Evolutionary conservation across 768 basidiomycete genomes (phyloP).

Genomic region (Russula sp.): DNA sequence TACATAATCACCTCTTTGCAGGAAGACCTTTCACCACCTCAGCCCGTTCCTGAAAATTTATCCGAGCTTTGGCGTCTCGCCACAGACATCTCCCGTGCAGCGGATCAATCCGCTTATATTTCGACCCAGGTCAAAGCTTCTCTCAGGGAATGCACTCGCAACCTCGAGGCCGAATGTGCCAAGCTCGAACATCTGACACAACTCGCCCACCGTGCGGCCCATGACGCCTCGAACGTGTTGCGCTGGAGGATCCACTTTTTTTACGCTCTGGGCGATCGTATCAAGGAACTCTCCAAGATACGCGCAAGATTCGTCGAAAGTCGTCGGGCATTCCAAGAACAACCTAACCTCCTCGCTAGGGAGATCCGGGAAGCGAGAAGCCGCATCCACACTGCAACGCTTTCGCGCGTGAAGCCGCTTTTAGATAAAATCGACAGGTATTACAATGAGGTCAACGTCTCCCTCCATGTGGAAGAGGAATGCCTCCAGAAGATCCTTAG

Average conservation of each 20-base stretch:
- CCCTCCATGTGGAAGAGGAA: constrained; percentile 9
- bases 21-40: neutral
- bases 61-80: constrained; percentile 11
- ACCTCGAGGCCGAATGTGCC: constrained; percentile 19
- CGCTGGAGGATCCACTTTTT: constrained; percentile 17
- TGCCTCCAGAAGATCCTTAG: constrained; percentile 9
- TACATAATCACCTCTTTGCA: neutral
- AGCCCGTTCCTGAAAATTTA: constrained; percentile 12
- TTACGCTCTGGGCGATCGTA: constrained; percentile 1
- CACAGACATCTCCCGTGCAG: neutral
- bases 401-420: constrained; percentile 6
- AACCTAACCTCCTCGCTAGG: constrained; percentile 2
- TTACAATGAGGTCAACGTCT: constrained; percentile 17
- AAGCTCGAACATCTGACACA: neutral
- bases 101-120: neutral
- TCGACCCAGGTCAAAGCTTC: neutral
- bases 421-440: constrained; percentile 19
- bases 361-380: constrained; percentile 9
- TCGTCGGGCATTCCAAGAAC: constrained; percentile 5
- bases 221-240: constrained; percentile 10
- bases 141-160: constrained; percentile 2
- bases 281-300: constrained; percentile 2
- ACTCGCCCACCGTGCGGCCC: constrained; percentile 7
- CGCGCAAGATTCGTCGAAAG: constrained; percentile 15
- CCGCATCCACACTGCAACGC: neutral